Percentiles rank a stretch among this genome's conserved stretches.
Conservation (phyloP, 129 eudicot genomes). For the Tanacetum coccineum region DNA sequence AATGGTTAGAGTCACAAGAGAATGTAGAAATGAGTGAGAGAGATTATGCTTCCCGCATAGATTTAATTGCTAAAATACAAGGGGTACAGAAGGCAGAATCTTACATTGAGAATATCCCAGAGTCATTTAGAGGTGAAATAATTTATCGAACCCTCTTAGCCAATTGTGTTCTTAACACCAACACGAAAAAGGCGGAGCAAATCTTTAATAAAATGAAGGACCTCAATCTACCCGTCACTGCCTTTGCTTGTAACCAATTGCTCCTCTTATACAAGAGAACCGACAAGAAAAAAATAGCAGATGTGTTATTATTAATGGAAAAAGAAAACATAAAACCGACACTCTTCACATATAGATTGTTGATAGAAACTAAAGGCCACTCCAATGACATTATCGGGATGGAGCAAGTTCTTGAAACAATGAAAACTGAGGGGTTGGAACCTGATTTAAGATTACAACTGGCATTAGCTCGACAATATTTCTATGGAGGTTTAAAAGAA, state of each 20-base stretch:
- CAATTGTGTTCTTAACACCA: conserved; percentile 41
- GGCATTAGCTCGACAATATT: conserved; percentile 54
- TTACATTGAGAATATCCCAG: conserved; percentile 55
- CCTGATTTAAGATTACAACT: conserved; percentile 27
- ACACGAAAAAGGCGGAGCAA: conserved; percentile 55
- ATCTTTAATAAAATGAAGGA: conserved; percentile 72
- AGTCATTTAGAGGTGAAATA: conserved; percentile 50
- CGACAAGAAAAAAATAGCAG: conserved; percentile 79
- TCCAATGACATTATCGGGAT: conserved; percentile 67
- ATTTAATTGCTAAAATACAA: conserved; percentile 70
- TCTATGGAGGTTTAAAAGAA: conserved; percentile 45
- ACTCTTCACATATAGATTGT: conserved; percentile 52
- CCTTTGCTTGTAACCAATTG: conserved; percentile 71
- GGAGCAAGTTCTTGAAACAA: conserved; percentile 75
- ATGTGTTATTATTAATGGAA: conserved; percentile 71
- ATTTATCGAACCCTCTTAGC: conserved; percentile 70
- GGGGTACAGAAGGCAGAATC: conserved; percentile 71
- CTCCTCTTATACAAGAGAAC: conserved; percentile 65
- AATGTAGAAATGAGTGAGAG: conserved; percentile 42
- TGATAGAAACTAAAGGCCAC: conserved; percentile 71
- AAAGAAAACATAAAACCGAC: conserved; percentile 68
- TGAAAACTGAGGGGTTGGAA: conserved; percentile 74
- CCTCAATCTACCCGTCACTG: conserved; percentile 40
- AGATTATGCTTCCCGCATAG: conserved; percentile 71
- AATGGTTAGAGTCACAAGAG: conserved; percentile 56